Evolutionary conservation across 352 stramenopile genomes (phyloP).

Genomic region (Phytophthora tentaculata): DNA sequence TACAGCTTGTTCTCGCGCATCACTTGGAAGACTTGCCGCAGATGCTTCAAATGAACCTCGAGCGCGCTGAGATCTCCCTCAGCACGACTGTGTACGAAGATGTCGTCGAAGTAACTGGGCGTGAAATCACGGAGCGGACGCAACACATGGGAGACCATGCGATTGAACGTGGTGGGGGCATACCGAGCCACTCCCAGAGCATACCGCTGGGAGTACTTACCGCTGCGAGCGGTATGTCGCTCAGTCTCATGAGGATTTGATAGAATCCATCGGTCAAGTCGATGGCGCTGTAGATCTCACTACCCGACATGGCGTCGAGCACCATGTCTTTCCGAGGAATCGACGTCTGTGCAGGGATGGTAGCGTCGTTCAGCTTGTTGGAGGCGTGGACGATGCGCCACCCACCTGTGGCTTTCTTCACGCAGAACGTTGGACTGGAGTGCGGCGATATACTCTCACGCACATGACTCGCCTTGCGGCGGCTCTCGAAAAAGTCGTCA

Average conservation of each 20-base stretch:
- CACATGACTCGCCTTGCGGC: not conserved
- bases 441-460: not conserved
- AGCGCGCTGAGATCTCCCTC: not conserved
- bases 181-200: slow-evolving; percentile 39
- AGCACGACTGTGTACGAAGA: not conserved
- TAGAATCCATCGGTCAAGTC: slow-evolving; percentile 18
- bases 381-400: slow-evolving; percentile 1
- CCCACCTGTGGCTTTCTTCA: not conserved
- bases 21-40: not conserved
- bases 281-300: slow-evolving; percentile 7
- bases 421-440: not conserved
- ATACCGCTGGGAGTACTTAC: slow-evolving; percentile 35
- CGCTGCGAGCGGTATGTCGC: slow-evolving; percentile 30
- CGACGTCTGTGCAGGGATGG: slow-evolving; percentile 3
- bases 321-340: slow-evolving; percentile 12
- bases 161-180: not conserved
- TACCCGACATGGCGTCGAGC: not conserved
- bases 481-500: not conserved
- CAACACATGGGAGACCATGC: not conserved
- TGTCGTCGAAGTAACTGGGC: not conserved
- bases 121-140: not conserved
- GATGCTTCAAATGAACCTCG: not conserved
- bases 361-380: not conserved
- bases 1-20: slow-evolving; percentile 6
- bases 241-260: slow-evolving; percentile 21